Evolutionary conservation across 2,329 filamentous ascomycete species (phyloP).

Genomic region (Chrysosporium queenslandicum): DNA sequence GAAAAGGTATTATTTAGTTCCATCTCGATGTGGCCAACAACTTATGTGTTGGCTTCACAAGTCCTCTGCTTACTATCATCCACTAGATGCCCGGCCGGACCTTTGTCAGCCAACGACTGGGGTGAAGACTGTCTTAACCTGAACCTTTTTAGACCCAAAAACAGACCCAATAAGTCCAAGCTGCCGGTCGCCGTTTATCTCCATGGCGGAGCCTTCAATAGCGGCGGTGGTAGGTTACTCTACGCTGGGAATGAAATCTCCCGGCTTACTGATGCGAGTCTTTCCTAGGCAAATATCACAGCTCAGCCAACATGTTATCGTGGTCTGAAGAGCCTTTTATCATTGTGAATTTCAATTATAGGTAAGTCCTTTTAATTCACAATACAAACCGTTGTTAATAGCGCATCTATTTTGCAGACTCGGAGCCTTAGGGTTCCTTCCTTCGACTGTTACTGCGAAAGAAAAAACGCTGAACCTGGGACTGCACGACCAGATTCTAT

Average conservation of each 20-base stretch:
- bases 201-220: slow-evolving; percentile 35
- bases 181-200: slow-evolving; percentile 36
- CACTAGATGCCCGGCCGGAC: slow-evolving; percentile 14
- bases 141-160: slow-evolving; percentile 33
- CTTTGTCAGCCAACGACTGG: slow-evolving; percentile 27
- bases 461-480: slow-evolving; percentile 43
- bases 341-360: slow-evolving; percentile 39
- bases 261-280: not conserved
- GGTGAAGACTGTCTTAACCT: slow-evolving; percentile 37
- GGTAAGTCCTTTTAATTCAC: slow-evolving; percentile 16
- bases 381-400: not conserved
- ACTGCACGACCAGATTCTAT: slow-evolving; percentile 29
- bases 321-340: slow-evolving; percentile 41
- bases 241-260: not conserved
- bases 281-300: slow-evolving; percentile 36
- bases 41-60: not conserved
- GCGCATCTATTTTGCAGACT: slow-evolving; percentile 18
- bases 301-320: slow-evolving; percentile 53
- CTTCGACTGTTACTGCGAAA: slow-evolving; percentile 44
- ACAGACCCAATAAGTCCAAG: slow-evolving; percentile 17
- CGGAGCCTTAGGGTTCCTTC: slow-evolving; percentile 55
- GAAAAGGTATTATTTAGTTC: slow-evolving; percentile 9
- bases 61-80: slow-evolving; percentile 1
- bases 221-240: slow-evolving; percentile 20
- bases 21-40: not conserved